Conservation (phyloP, 106 monocot genomes). For the Triglochin maritima region DNA sequence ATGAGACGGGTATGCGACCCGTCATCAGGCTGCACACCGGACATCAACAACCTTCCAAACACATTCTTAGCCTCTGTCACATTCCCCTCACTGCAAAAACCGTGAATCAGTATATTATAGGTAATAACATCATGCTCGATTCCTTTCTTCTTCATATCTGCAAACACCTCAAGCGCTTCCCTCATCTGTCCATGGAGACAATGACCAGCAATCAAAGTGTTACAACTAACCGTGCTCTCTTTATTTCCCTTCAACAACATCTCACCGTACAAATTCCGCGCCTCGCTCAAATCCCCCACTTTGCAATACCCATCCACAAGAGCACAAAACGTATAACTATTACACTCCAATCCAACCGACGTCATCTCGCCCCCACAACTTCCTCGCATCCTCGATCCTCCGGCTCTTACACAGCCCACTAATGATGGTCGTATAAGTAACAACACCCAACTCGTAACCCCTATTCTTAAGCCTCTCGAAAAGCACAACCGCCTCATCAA, state of each 20-base stretch:
- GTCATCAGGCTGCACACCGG: constrained; percentile 5
- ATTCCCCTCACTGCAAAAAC: constrained; percentile 11
- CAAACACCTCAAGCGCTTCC: constrained; percentile 10
- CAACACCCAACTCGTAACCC: constrained; percentile 10
- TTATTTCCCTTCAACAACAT: constrained; percentile 8
- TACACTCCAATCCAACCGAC: not conserved
- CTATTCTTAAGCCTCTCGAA: constrained; percentile 6
- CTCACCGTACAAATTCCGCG: constrained; percentile 9
- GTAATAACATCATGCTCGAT: constrained; percentile 10
- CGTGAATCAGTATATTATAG: constrained; percentile 18
- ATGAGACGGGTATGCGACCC: constrained; percentile 7
- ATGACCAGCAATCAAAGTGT: constrained; percentile 15
- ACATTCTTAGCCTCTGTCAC: constrained; percentile 1
- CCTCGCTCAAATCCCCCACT: constrained; percentile 9
- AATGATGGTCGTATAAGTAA: constrained; percentile 13
- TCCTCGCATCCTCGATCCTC: constrained; percentile 9
- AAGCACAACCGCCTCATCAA: constrained; percentile 2
- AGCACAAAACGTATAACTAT: constrained; percentile 7
- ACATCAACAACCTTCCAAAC: not conserved
- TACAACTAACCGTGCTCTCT: constrained; percentile 12
- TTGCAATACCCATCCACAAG: constrained; percentile 17
- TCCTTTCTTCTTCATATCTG: constrained; percentile 5
- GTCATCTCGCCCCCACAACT: constrained; percentile 18
- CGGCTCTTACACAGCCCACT: constrained; percentile 23
- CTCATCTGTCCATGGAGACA: constrained; percentile 9